These are phyloP conservation scores for Leucosporidium yakuticum DNA, from an alignment of 768 basidiomycete species.

Conservation along the genomic window DNA sequence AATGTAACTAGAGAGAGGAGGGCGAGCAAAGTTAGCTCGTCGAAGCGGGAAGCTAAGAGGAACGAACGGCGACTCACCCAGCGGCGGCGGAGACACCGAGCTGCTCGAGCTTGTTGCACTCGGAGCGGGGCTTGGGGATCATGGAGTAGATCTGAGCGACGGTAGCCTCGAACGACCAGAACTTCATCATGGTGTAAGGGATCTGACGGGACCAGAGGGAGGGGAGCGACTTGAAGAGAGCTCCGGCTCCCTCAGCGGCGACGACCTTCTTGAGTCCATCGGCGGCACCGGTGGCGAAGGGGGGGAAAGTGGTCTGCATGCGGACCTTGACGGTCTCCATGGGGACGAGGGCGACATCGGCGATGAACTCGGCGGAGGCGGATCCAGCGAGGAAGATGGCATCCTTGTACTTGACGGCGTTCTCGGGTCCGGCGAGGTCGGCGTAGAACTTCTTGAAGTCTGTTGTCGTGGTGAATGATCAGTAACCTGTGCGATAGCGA, in stretches of 20 bases:
- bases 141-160: conserved; percentile 36
- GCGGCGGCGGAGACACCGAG: conserved; percentile 38
- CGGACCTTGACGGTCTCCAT: conserved; percentile 41
- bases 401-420: conserved; percentile 47
- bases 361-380: conserved; percentile 50
- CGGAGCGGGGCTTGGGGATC: conserved; percentile 34
- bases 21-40: neutral
- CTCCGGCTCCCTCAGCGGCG: conserved; percentile 36
- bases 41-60: neutral
- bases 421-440: conserved; percentile 46
- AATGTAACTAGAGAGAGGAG: conserved; percentile 31
- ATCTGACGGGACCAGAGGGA: conserved; percentile 42
- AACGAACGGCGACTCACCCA: conserved; percentile 8
- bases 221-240: conserved; percentile 39
- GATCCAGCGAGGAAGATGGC: conserved; percentile 50
- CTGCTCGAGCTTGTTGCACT: conserved; percentile 41
- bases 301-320: conserved; percentile 40
- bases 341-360: conserved; percentile 49
- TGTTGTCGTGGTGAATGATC: too few relatives aligned
- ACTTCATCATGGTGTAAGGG: conserved; percentile 41
- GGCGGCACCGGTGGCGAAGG: conserved; percentile 31
- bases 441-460: conserved; percentile 42
- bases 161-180: conserved; percentile 38
- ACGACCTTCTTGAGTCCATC: conserved; percentile 34
- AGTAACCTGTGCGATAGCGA: neutral